Base-by-base conservation (phyloP, 306 rosid genomes). In the Mimosa pudica region DNA sequence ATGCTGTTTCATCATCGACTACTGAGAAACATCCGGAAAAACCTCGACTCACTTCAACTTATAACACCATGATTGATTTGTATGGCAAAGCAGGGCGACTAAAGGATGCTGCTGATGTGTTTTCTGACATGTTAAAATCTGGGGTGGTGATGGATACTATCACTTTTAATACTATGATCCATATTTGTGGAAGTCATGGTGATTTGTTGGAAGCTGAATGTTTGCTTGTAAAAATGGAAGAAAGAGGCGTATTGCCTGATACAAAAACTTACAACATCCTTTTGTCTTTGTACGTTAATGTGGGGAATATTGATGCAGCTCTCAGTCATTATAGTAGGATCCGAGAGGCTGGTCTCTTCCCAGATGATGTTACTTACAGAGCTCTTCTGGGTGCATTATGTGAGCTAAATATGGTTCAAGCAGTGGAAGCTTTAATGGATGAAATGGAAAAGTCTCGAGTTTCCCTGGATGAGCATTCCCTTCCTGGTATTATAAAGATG, bases 151-250 rank as follows among this genome's bases (percentile, higher is more conserved):
- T 90, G 93, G 97, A 91, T 85, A 80, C 84, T 2, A 87, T 85
- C 49, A 95, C 99, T 82, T 95, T 91, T 83, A 95, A 95, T 63
- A 91, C 96, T 36, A 91, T 95, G 91, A 95, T 95, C 48, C 89
- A 62, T 80, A 82, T 92, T 82, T 92, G 92, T 83, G 99, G 98
- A 76, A 95, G 89, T 58, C 89, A 82, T 78, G 98, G 99, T 16
- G 81, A 93, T 86, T 73, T 95, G 82, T 73, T 47, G 13, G 98
- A 95, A 87, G 99, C 97, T 0, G 96, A 92, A 82, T 77, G 89
- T 74, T 85, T 92, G 94, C 94, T 93, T 24, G 74, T 35, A 63
- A 95, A 87, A 81, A 95, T 95, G 99, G 92, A 89, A 88, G 97
- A 93, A 81, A 88, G 86, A 71, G 84, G 94, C 16, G 80, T 92